Evolutionary conservation across 1,139 yeast genomes (phyloP).

Genomic region (Scheffersomyces segobiensis): DNA sequence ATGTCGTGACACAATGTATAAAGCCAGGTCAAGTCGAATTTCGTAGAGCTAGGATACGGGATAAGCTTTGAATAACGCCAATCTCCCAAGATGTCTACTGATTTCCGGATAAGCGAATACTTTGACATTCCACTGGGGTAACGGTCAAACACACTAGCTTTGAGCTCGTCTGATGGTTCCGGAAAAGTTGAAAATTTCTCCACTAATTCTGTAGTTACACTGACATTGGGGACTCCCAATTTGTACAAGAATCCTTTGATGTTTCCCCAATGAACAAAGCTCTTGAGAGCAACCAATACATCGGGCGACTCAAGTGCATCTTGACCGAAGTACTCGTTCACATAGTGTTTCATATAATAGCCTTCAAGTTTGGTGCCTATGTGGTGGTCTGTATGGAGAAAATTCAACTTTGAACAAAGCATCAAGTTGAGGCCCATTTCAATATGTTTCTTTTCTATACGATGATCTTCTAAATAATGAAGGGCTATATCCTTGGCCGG

Average conservation of each 20-base stretch:
- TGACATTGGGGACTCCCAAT: constrained; percentile 43
- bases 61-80: constrained; percentile 29
- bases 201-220: constrained; percentile 29
- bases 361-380: constrained; percentile 53
- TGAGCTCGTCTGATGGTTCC: constrained; percentile 41
- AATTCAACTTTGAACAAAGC: constrained; percentile 51
- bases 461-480: constrained; percentile 20
- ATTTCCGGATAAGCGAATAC: constrained; percentile 43
- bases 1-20: constrained; percentile 46
- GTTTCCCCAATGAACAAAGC: constrained; percentile 60
- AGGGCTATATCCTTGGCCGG: constrained; percentile 29
- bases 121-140: constrained; percentile 59
- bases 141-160: constrained; percentile 41
- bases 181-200: constrained; percentile 41
- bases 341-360: constrained; percentile 39
- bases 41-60: constrained; percentile 19
- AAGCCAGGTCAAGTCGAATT: constrained; percentile 35
- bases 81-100: constrained; percentile 34
- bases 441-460: constrained; percentile 32
- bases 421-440: constrained; percentile 44
- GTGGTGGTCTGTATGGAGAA: constrained; percentile 60
- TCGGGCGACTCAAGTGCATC: constrained; percentile 42
- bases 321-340: constrained; percentile 42
- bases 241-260: constrained; percentile 49
- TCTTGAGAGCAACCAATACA: constrained; percentile 50